phyloP scores from a whole-genome alignment of 345 rosid genomes.

The Pseudoturritis turrita region DNA sequence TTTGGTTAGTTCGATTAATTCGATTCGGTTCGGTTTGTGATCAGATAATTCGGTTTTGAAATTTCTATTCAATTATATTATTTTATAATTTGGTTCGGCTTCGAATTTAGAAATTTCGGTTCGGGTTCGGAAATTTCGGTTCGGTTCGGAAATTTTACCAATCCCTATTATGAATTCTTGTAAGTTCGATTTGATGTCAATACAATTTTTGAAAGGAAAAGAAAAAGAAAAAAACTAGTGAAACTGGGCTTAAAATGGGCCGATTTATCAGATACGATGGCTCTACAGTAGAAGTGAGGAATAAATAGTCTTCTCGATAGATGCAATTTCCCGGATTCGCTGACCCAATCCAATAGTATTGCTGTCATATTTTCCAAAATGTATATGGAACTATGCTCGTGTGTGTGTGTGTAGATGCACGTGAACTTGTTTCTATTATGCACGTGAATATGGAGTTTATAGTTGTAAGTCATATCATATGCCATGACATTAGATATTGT shows the following conservation, averaged over 20 bases:
- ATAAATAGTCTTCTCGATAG: not conserved
- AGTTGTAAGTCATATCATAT: not conserved
- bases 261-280: not conserved
- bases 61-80: too few relatives aligned
- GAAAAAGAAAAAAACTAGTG: not conserved
- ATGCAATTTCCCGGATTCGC: not conserved
- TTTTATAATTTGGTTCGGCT: too few relatives aligned
- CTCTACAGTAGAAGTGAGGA: not conserved
- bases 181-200: too few relatives aligned
- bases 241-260: slow-evolving; percentile 8
- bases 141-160: too few relatives aligned
- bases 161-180: too few relatives aligned
- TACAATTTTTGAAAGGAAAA: too few relatives aligned
- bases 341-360: not conserved
- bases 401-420: slow-evolving; percentile 5
- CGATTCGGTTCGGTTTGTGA: too few relatives aligned
- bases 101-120: too few relatives aligned
- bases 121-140: too few relatives aligned
- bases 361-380: not conserved
- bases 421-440: not conserved
- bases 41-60: too few relatives aligned
- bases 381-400: not conserved
- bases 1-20: too few relatives aligned
- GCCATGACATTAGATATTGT: not conserved
- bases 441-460: slow-evolving; percentile 5